Evolutionary conservation across 495 filamentous ascomycete species (phyloP), one percentile per base, ranked within the genome.

Genomic region (Neurospora sp.): DNA sequence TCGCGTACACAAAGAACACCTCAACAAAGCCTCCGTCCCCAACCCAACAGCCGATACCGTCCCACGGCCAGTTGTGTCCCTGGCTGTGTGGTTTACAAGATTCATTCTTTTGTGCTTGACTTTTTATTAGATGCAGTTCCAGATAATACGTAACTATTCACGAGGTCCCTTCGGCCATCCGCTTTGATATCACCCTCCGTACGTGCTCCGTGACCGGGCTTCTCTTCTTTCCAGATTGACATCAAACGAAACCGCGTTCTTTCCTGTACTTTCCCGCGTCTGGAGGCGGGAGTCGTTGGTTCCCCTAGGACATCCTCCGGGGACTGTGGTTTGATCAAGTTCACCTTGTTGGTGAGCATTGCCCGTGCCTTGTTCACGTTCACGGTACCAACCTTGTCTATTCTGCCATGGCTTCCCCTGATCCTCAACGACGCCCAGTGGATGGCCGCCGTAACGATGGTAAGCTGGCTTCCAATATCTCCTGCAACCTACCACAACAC

Each of bases 401-500:
- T 16, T 39, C 38, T 42, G 35, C 70, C 38, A 78, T 79, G 78
- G 74, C 73, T 59, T 45, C 77, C 40, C 72, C 68, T 16, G 75
- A 77, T n/a, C 14, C 70, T 14, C 78, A 73, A 47, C 70, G 9
- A 37, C 74, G 72, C 44, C 73, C 71, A n/a, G 38, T 41, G 65
- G 71, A 47, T 42, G 69, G 31, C 8, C 76, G 71, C 70, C 75
- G 76, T 27, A 78, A 82, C 73, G 75, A 84, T 39, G 81, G 81
- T 83, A 73, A 81, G 78, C 77, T 69, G 38, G 40, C 39, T 6
- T 41, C 39, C 35, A 37, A 14, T 61, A 31, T 18, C 20, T 44
- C 4, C 5, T 18, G 39, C 20, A 20, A n/a, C 53, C 41, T 59
- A 39, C 35, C 41, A 45, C n/a, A 72, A 31, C 74, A 74, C 44